Percentiles rank a stretch among this genome's conserved stretches.
These are phyloP conservation scores for Cladosporium sp. DNA, from an alignment of 2,329 filamentous ascomycete genomes.

Conservation along the genomic window DNA sequence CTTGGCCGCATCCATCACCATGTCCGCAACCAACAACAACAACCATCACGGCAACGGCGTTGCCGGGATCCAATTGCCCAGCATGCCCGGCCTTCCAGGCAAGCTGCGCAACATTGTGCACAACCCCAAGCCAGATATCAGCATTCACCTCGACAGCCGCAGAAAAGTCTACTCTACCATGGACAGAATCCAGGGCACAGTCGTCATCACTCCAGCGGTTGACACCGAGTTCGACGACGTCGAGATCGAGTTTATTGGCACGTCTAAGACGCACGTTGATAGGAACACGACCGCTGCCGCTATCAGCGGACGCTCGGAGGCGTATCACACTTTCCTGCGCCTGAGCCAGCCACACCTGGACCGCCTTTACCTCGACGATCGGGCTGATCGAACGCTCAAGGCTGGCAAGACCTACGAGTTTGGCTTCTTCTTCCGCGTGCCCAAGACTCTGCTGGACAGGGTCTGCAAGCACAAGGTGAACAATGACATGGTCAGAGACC, in stretches of 20 bases:
- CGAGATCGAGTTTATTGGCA: conserved; percentile 53
- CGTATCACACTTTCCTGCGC: conserved; percentile 55
- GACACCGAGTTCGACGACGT: conserved; percentile 54
- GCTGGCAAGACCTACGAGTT: conserved; percentile 53
- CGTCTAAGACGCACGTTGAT: conserved; percentile 49
- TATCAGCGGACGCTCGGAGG: conserved; percentile 49
- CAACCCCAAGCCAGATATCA: conserved; percentile 34
- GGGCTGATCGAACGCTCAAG: conserved; percentile 40
- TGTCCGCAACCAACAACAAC: not conserved
- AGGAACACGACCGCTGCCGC: conserved; percentile 47
- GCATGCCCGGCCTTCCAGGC: conserved; percentile 1
- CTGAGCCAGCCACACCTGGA: conserved; percentile 54
- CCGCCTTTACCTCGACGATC: conserved; percentile 47
- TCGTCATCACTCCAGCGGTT: conserved; percentile 43
- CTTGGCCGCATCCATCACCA: not conserved
- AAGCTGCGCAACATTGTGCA: conserved; percentile 23
- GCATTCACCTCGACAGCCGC: conserved; percentile 35
- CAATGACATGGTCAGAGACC: conserved; percentile 47
- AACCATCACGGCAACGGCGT: not conserved
- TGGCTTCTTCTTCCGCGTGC: conserved; percentile 59
- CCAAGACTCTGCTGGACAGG: conserved; percentile 53
- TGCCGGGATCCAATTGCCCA: not conserved
- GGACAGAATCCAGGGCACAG: conserved; percentile 51
- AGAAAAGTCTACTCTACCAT: conserved; percentile 49
- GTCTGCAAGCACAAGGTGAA: conserved; percentile 50